phyloP scores from a whole-genome alignment of 1,284 basidiomycete species.

The Mrakiaceae sp. region DNA sequence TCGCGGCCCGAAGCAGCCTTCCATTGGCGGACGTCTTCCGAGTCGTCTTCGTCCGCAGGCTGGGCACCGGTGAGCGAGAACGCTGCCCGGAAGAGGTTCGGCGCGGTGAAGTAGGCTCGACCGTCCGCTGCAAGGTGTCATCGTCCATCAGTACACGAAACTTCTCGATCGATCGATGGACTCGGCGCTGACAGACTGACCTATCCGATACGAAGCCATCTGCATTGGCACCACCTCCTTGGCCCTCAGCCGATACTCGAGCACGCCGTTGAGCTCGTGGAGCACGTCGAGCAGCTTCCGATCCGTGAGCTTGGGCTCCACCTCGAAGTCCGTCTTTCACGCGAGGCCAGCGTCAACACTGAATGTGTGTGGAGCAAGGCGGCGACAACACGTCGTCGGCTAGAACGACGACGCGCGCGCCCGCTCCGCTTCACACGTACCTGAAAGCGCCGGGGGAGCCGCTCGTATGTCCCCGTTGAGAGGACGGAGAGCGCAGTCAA shows the following conservation, averaged over 20 bases:
- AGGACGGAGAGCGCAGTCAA: conserved; percentile 76
- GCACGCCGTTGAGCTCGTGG: conserved; percentile 57
- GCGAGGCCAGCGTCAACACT: neutral
- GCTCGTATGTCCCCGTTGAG: conserved; percentile 65
- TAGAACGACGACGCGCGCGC: neutral
- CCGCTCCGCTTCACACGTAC: conserved; percentile 31
- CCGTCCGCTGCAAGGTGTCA: conserved; percentile 46
- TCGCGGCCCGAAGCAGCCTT: neutral
- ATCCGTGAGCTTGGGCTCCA: conserved; percentile 54
- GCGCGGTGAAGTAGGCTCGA: conserved; percentile 60
- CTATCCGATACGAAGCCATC: conserved; percentile 59
- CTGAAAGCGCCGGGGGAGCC: conserved; percentile 66
- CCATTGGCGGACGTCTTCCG: neutral
- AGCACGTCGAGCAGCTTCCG: conserved; percentile 54
- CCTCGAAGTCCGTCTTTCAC: conserved; percentile 52
- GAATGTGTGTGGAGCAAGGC: neutral
- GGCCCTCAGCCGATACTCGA: conserved; percentile 63
- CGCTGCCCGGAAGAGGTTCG: conserved; percentile 61
- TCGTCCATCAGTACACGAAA: neutral
- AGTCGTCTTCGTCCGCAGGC: conserved; percentile 42
- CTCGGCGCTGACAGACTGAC: conserved; percentile 35
- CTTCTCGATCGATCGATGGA: conserved; percentile 14
- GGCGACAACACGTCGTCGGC: neutral
- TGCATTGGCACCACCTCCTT: conserved; percentile 60
- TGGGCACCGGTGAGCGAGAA: conserved; percentile 58